A percentile compares a stretch with the other conserved stretches of the same genome.
These are phyloP conservation scores for Botrytis aclada DNA, from an alignment of 2,329 filamentous ascomycete genomes.

Conservation along the genomic window DNA sequence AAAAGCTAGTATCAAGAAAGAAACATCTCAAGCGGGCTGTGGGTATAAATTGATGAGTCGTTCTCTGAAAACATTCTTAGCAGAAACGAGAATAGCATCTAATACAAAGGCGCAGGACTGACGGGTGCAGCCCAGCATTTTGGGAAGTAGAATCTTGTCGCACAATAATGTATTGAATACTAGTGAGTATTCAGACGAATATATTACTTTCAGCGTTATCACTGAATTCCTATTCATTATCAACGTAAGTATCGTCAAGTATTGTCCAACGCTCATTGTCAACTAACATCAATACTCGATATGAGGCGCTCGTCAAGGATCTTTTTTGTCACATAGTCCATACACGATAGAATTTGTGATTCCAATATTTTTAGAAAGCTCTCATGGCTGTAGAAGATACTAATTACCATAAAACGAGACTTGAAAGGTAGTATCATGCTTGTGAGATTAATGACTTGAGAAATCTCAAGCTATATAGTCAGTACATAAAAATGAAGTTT, in stretches of 20 bases:
- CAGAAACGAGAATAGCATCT: neutral
- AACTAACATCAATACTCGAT: neutral
- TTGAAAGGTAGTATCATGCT: neutral
- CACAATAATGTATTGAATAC: neutral
- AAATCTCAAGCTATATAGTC: neutral
- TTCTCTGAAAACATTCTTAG: neutral
- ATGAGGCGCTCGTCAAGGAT: neutral
- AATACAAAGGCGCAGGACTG: rapidly evolving
- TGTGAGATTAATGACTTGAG: neutral
- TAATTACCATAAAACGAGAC: neutral
- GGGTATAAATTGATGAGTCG: neutral
- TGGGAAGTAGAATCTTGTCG: too few species aligned
- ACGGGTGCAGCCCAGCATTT: neutral
- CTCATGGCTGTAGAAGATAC: neutral
- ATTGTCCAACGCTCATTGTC: rapidly evolving
- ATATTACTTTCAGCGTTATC: neutral
- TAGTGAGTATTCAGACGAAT: neutral
- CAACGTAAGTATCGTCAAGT: neutral
- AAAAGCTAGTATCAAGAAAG: neutral
- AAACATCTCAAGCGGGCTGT: neutral
- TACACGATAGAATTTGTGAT: neutral
- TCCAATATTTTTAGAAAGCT: neutral
- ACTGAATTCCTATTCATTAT: neutral
- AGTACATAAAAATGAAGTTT: neutral
- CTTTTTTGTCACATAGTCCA: neutral